A percentile compares a stretch with the other conserved stretches of the same genome.
Conservation (phyloP, 345 rosid genomes). For the Isatis tinctoria region DNA sequence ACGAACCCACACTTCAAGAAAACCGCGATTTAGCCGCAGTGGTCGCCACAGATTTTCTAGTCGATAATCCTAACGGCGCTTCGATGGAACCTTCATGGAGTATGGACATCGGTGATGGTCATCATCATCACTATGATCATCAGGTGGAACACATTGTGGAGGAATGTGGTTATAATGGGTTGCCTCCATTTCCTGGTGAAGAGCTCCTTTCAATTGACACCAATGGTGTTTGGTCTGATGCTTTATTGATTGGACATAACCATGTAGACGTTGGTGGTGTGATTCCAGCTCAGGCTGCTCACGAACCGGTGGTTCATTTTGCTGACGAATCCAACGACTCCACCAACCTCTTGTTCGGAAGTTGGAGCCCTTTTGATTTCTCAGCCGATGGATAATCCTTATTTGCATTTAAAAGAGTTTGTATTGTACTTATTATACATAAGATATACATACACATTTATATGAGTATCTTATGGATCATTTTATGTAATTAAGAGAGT, state of each 20-base stretch:
- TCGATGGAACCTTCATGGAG: slow-evolving; percentile 25
- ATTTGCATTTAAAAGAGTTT: not conserved
- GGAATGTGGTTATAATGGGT: slow-evolving; percentile 29
- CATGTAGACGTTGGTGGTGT: slow-evolving; percentile 16
- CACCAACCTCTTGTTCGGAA: slow-evolving; percentile 35
- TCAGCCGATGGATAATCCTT: slow-evolving; percentile 22
- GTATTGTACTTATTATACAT: slow-evolving; percentile 21
- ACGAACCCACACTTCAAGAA: slow-evolving; percentile 15
- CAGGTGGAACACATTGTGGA: slow-evolving; percentile 28
- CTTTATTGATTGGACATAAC: slow-evolving; percentile 30
- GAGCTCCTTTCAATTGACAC: slow-evolving; percentile 27
- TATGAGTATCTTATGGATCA: slow-evolving; percentile 7
- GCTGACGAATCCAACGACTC: slow-evolving; percentile 25
- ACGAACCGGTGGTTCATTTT: slow-evolving; percentile 29
- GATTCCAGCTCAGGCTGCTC: slow-evolving; percentile 13
- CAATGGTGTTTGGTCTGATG: slow-evolving; percentile 28
- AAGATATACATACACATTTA: slow-evolving; percentile 10
- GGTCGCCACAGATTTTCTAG: not conserved
- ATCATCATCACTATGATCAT: slow-evolving; percentile 6
- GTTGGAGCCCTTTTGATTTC: slow-evolving; percentile 38
- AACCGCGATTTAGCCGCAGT: not conserved
- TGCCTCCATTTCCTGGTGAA: slow-evolving; percentile 40
- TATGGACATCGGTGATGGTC: slow-evolving; percentile 16
- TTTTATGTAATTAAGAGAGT: slow-evolving; percentile 14
- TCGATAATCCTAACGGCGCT: not conserved